Base-by-base conservation (phyloP, 768 basidiomycete genomes). In the Hygrophoropsis aurantiaca region DNA sequence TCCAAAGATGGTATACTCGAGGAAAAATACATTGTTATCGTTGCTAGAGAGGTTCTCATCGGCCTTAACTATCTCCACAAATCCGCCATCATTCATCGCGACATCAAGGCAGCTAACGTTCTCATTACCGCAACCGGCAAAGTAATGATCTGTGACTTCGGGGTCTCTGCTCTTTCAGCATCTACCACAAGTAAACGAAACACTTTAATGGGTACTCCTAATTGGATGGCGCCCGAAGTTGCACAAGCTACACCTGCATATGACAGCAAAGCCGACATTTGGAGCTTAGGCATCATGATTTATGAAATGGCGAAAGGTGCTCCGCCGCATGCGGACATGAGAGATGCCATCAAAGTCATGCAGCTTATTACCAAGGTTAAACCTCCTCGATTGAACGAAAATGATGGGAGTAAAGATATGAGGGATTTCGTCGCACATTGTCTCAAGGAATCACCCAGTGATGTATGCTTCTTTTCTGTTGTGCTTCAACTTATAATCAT, bases 161-260 rank as follows among this genome's bases (percentile, higher is more conserved):
- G 97, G 23, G 97, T 99, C 39, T 97, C 95, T 4, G 97, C 94
- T 3, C 80, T 97, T 30, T 79, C 97, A 44, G 80, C 83, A 20
- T 90, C 84, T 13, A 76, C 83, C 3, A 83, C 85, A 10, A 92
- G 91, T 65, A 98, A 98, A 66, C 83, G 97, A 19, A 93, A 94
- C 43, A 99, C 97, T 0, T 81, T 98, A 59, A 92, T 94, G 51
- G 97, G 97, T 2, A 98, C 97, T 2, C 95, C 94, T 0, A 92
- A 97, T 63, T 98, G 95, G 95, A 99, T 99, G 97, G 97, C 97
- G 0, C 97, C 97, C 0, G 97, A 99, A 67, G 93, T 98, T 3
- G 90, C 95, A 13, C 89, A 92, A 54, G 77, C 79, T 9, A 85
- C 89, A 10, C 82, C 91, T n/a, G 77, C 84, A 35, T 98, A 99